Evolutionary conservation across 495 filamentous ascomycete genomes (phyloP).

Genomic region (Penicillium angulare): DNA sequence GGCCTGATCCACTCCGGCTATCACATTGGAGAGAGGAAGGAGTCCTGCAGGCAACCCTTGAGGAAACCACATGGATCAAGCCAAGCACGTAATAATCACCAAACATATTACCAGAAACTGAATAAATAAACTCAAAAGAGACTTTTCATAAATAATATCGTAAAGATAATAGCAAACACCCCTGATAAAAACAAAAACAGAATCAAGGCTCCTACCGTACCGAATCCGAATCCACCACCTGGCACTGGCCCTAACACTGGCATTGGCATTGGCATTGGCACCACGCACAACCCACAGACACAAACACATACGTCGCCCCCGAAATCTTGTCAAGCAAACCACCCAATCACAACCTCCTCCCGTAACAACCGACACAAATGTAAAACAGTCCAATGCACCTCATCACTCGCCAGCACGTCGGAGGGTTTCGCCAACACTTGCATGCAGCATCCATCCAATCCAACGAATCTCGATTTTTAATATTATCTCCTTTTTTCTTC

Average conservation of each 20-base stretch:
- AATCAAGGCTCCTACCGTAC: slow-evolving; percentile 1
- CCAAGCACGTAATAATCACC: too few species aligned
- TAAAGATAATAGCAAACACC: too few species aligned
- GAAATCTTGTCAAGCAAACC: neutral
- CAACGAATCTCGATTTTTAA: too few species aligned
- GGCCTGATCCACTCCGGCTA: neutral
- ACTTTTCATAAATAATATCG: neutral
- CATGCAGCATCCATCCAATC: slow-evolving; percentile 3
- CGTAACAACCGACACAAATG: neutral
- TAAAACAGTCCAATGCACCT: slow-evolving; percentile 10
- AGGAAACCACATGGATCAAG: too few species aligned
- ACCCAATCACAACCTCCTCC: neutral
- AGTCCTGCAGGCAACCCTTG: too few species aligned
- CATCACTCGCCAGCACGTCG: neutral
- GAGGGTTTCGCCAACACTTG: neutral
- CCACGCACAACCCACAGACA: slow-evolving; percentile 1
- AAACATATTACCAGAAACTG: neutral
- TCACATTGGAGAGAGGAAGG: neutral
- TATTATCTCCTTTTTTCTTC: too few species aligned
- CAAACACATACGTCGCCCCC: slow-evolving; percentile 2
- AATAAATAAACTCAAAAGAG: neutral
- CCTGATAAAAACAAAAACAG: neutral
- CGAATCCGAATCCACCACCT: neutral
- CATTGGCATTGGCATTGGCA: too few species aligned
- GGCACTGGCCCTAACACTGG: too few species aligned